Evolutionary conservation across 1,284 basidiomycete species (phyloP), one percentile per base, ranked within the genome.

Genomic region (Sphaerobolus stellatus): DNA sequence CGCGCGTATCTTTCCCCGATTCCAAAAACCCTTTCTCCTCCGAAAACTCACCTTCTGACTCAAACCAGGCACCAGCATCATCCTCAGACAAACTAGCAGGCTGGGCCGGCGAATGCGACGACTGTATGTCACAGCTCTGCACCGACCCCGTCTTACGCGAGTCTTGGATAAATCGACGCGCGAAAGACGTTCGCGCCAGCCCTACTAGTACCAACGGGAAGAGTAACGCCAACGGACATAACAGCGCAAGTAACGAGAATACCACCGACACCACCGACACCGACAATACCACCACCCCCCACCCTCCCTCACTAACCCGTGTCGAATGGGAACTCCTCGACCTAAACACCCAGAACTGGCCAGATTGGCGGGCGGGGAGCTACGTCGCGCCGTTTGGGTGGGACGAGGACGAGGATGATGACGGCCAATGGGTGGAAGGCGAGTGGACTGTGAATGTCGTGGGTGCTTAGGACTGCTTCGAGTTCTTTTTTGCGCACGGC

Each of bases 271-370:
- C 49, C 38, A n/a, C n/a, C n/a, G n/a, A n/a, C n/a, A n/a, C n/a
- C n/a, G n/a, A n/a, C n/a, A n/a, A n/a, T n/a, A n/a, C n/a, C n/a
- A n/a, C n/a, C n/a, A n/a, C n/a, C 31, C 27, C n/a, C 22, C 49
- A 38, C 22, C 49, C 49, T 18, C 38, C 51, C 16, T 53, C 51
- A 11, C 25, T 53, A 29, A 41, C 43, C 6, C 11, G 43, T 22
- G 51, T 53, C n/a, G 40, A 53, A 36, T 53, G 51, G 51, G 18
- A 47, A 6, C 24, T 53, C 4, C 27, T 53, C 29, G 51, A 53
- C 29, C 25, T 53, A 1, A 43, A 41, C 11, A 28, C 4, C 28
- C 6, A 27, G 14, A 31, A 58, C 40, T 29, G 38, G 52, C 57
- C 38, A 44, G 30, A n/a, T n/a, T n/a, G n/a, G n/a, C n/a, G n/a